Evolutionary conservation across 371 early-diverging fungal species (phyloP), one percentile per base, ranked within the genome.

Genomic region (Haplosporangium sp.): DNA sequence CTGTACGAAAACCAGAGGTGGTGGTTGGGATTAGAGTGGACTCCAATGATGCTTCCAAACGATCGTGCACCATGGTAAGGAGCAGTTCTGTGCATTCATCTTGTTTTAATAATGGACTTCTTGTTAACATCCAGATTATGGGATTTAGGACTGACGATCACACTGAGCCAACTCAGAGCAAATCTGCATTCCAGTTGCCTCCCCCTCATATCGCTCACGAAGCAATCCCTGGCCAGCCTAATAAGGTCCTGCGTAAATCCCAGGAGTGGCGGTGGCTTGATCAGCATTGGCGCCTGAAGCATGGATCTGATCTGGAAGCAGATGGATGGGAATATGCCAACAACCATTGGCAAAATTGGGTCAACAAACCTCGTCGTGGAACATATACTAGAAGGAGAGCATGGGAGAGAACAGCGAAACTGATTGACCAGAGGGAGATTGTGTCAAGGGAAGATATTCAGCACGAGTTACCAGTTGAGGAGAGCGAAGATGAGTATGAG

Each of bases 21-120:
- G 85, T 85, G 85, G 85, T 62, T 85, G 27, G 85, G 84, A 35
- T 55, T 83, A 13, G 85, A 83, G 10, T 85, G 85, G 85, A 85
- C 85, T 3, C 82, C 85, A 3, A 85, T 79, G 81, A 77, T 85
- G 82, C 75, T 85, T 6, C 84, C 84, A 19, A 85, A 83, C 58
- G 85, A 85, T 50, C 84, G 85, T 47, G 71, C 85, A 5, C 74
- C 85, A 59, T 85, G 85, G 85, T 84, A 79, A 64, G 44, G 15
- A 67, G 53, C 8, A 45, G 27, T 27, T 27, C 27, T 27, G 27
- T 27, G 27, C 27, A 27, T 27, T 27, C 27, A 27, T 27, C 27
- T 27, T 27, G 9, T 20, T 17, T 4, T 9, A 20, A 59, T 9
- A 13, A n/a, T 9, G 40, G 6, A 19, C 2, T 40, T 9, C 17